A percentile compares a stretch with the other conserved stretches of the same genome.
Evolutionary conservation across 176 grass and related monocot species (phyloP).

Genomic region (Raddia distichophylla): DNA sequence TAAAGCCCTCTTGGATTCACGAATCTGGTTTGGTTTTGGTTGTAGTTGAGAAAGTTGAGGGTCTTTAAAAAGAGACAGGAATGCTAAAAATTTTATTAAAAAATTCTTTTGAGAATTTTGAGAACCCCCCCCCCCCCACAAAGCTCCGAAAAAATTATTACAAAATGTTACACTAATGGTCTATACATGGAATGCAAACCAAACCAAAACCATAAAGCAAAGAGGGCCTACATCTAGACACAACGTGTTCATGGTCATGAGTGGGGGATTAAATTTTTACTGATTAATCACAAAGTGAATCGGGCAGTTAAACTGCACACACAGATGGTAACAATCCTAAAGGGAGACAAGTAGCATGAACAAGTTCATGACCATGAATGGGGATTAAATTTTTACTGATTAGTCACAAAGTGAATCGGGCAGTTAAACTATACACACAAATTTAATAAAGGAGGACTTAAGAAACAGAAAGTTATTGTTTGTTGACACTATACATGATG

Average conservation of each 20-base stretch:
- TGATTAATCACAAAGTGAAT: neutral
- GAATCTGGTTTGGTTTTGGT: too few relatives aligned
- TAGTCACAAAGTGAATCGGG: neutral
- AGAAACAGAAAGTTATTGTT: slow-evolving; percentile 6
- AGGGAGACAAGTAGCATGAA: neutral
- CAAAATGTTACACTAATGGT: too few relatives aligned
- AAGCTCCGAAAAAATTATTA: too few relatives aligned
- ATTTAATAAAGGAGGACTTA: slow-evolving; percentile 17
- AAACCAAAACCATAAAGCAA: too few relatives aligned
- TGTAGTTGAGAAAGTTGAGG: too few relatives aligned
- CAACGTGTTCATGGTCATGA: neutral
- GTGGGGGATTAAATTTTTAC: neutral
- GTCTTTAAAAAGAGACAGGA: too few relatives aligned
- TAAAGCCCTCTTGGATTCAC: too few relatives aligned
- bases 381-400: neutral
- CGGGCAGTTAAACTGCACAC: slow-evolving; percentile 12
- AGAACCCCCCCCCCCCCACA: too few relatives aligned
- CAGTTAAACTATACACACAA: slow-evolving; percentile 10
- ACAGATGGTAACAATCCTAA: neutral
- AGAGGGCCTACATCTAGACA: too few relatives aligned
- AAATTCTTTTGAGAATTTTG: too few relatives aligned
- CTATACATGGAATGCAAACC: too few relatives aligned
- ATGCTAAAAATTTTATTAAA: too few relatives aligned
- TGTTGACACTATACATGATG: slow-evolving; percentile 74
- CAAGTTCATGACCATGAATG: neutral